Base-by-base conservation (phyloP, 139 green algal species). In the Tetradesmus obliquus region DNA sequence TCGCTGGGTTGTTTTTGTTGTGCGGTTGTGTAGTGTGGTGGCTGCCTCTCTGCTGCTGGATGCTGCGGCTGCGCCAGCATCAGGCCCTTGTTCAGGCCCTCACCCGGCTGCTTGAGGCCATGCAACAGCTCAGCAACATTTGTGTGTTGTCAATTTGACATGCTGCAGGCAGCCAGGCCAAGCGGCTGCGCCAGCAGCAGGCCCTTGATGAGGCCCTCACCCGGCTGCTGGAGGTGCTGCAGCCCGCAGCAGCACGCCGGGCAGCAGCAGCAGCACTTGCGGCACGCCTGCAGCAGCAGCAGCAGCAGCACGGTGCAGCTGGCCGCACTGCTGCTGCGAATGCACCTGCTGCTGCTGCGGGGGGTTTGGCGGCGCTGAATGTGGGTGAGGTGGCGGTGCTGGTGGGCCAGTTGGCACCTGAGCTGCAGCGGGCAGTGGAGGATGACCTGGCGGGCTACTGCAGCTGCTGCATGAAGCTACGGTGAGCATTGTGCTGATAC, bases 141-240 rank as follows among this genome's bases (percentile, higher is more conserved):
- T 45, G 32, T 45, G 32, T 45, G 32, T 45, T 45, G 32, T 45
- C 32, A 45, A 45, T 45, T 45, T 45, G 32, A 45, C 62, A 45
- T 45, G 32, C 32, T 45, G 45, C 83, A 94, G 91, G 91, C 60
- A 88, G 66, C 17, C 66, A 72, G 13, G 92, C 92, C 10, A 91
- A 91, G 85, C 84, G 84, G 53, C 84, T 90, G 7, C 62, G 58
- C 1, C 92, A 92, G 92, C 74, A 95, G 89, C 81, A 87, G 32
- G 80, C 85, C 7, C 57, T 95, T 81, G 93, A 94, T 76, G 81
- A 88, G 12, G 55, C 91, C 13, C 74, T 95, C 66, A 79, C 12
- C 9, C 86, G 91, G 17, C 79, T 95, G 9, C 87, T 95, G 86
- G 93, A 95, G 62, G 22, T 74, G 12, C 91, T 95, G 5, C 84